Base-by-base conservation (phyloP, 148 eudicot species). In the Heliamphora exappendiculata region DNA sequence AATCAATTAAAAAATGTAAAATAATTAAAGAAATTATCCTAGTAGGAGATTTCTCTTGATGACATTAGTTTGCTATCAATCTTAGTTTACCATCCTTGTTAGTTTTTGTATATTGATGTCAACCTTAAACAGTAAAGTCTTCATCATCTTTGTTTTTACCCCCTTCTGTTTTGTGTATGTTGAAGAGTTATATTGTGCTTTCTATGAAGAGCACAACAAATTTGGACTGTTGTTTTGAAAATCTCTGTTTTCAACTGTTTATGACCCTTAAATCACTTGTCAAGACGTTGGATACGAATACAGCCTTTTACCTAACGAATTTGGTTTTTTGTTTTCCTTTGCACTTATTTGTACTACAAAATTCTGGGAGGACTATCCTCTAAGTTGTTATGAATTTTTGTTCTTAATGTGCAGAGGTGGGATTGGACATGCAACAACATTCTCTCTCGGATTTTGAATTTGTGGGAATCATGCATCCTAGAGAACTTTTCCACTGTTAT, bases 401-500 rank as follows among this genome's bases (percentile, higher is more conserved):
- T 67, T 64, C 29, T 42, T 75, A 68, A 47, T 54, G 58, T 84
- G 80, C 88, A 93, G 98, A 81, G 81, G 62, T 91, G 94, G 97
- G 86, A 79, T 31, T 90, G 94, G 91, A 82, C 87, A 54, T 81
- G 77, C 53, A 76, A 81, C 59, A 83, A 85, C 36, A 73, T 91
- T 31, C 66, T 90, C 22, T 78, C 76, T 29, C 85, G 78, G 75
- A 68, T 91, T 44, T 81, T 86, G 74, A 82, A 76, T 74, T 74
- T 82, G 63, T 63, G 84, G 80, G 90, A 87, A 72, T 79, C 81
- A 44, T 82, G 80, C 75, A 63, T 72, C 65, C 77, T 12, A 37
- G 86, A 82, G 67, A 45, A 39, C 60, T 64, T 73, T 39, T 79
- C 81, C 62, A 64, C 84, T 78, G 84, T 84, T 72, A 75, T 86